Evolutionary conservation across 192 early-diverging fungal genomes (phyloP), one percentile per base, ranked within the genome.

Genomic region (Coemansia sp.): DNA sequence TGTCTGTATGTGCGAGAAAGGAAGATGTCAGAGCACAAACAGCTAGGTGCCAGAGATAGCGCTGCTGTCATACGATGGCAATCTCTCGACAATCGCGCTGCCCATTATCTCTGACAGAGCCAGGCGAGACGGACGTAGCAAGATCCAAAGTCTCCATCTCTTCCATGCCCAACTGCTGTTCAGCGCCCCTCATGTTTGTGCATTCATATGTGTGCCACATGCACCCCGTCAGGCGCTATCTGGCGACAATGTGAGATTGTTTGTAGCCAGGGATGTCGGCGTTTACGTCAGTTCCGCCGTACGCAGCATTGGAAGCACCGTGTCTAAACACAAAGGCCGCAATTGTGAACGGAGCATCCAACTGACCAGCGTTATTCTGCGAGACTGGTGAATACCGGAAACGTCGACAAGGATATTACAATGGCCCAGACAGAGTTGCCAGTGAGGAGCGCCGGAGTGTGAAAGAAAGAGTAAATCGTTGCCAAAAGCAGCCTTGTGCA

Each of bases 151-250:
- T 22, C 14, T 27, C 14, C 12, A 24, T 50, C 46, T 32, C 29
- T 7, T 32, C 29, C 29, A 7, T 32, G 29, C 29, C 7, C 7
- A 32, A 32, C 7, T 32, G 29, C 29, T 50, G 43, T 22, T 11
- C 10, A 50, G 15, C 46, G 46, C 46, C 46, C 27, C 46, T 50
- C 24, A 29, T 50, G 46, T 15, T 8, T 27, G 22, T 24, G 11
- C 24, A 50, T 50, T 50, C 46, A 29, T 50, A 29, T 14, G 9
- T 50, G 46, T 50, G 46, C 46, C 46, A 50, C 46, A 50, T 50
- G 46, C 14, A 24, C 22, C 26, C 1, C 46, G n/a, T 27, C 46
- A 50, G 46, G 46, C 46, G 46, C 12, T 50, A 27, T 26, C 46
- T 19, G 46, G 46, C 46, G 46, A 50, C 46, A 50, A 29, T 50